Evolutionary conservation across 1,284 basidiomycete species (phyloP), one percentile per base, ranked within the genome.

Genomic region (Cryptococcus deneoformans): DNA sequence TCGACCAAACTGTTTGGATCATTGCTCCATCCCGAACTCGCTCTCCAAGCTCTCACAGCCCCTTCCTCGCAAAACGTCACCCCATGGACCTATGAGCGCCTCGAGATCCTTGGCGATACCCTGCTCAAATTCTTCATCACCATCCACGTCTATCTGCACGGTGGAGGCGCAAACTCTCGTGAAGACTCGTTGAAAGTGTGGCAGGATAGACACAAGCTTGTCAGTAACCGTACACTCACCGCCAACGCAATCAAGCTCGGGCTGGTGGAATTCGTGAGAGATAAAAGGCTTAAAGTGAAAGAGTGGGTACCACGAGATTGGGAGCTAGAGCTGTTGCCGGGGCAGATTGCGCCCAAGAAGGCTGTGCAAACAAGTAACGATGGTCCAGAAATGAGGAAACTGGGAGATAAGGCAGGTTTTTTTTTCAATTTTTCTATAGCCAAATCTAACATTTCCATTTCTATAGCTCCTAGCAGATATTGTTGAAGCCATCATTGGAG

Each of bases 41-140:
- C 65, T 0, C 59, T 66, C 0, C 52, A 67, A 35, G 72, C 72
- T 0, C 53, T 72, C 14, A 67, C 67, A 0, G 54, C 61, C 2
- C 64, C 70, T 0, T 37, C 52, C 2, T 46, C 61, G 1, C 52
- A 54, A 0, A 29, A 29, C 2, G 29, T 35, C 16, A 48, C 34
- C 16, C 44, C 24, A 10, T 52, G 49, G 24, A 59, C 58, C 38
- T 76, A 76, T 50, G 65, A 76, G 55, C 66, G 72, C 6, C 61
- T 76, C 12, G 73, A 76, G 54, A 62, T 71, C 20, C 62, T 76
- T 9, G 73, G 73, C 49, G 73, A 76, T 50, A 66, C 67, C 8
- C 47, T 76, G 5, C 64, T 76, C 47, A 70, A 72, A 42, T 61
- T 73, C 6, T 34, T 69, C 1, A 24, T 56, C 1, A 69, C 67